Conservation (phyloP, 441 rosid genomes). For the Sinapis alba region DNA sequence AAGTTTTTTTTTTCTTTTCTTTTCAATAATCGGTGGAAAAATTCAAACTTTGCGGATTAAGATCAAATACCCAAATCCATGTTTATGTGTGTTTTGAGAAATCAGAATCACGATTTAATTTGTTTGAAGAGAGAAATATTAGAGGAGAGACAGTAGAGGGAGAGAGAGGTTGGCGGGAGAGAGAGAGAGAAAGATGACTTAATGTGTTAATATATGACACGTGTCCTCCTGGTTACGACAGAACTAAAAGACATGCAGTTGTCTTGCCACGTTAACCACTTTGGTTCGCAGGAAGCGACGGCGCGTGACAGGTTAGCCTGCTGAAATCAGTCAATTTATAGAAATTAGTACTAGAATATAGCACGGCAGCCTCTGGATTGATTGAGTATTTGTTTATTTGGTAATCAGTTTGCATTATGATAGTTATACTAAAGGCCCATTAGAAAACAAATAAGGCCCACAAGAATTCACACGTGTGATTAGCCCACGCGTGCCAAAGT, state of each 20-base stretch:
- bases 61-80: constrained; percentile 15
- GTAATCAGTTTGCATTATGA: too few species aligned
- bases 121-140: too few species aligned
- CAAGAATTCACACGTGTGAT: too few species aligned
- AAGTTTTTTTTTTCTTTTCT: neutral
- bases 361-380: neutral
- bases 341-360: too few species aligned
- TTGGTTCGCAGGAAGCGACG: constrained; percentile 25
- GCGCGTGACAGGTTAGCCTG: constrained; percentile 21
- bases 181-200: constrained; percentile 15
- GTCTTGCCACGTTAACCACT: constrained; percentile 43
- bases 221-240: constrained; percentile 32
- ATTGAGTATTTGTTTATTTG: neutral
- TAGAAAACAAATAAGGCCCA: too few species aligned
- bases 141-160: constrained; percentile 40
- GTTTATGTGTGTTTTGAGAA: too few species aligned
- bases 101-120: constrained; percentile 18
- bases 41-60: constrained; percentile 10
- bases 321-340: neutral
- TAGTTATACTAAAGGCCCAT: too few species aligned
- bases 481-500: too few species aligned
- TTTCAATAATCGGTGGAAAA: neutral
- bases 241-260: constrained; percentile 5
- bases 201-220: constrained; percentile 28
- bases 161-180: constrained; percentile 73